Conservation (phyloP, 1,139 yeast species). For the Blastobotrys ciferrii region DNA sequence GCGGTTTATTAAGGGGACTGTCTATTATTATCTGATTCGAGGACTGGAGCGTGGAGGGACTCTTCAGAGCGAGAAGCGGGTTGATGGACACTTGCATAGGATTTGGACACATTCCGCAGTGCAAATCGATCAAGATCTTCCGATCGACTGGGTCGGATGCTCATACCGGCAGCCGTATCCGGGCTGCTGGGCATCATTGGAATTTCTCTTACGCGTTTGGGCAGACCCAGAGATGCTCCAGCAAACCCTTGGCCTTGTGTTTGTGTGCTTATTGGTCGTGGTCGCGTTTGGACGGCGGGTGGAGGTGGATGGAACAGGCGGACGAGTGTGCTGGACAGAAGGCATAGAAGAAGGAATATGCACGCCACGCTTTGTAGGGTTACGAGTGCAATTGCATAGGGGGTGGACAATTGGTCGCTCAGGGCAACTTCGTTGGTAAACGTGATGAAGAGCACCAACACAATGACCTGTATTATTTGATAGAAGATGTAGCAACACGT, state of each 20-base stretch:
- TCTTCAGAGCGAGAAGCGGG: background rate
- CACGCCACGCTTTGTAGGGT: background rate
- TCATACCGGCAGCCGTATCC: background rate
- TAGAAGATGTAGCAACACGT: background rate
- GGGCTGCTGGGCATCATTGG: conserved; percentile 9
- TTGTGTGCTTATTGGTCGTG: background rate
- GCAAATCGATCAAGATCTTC: background rate
- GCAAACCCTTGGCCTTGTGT: background rate
- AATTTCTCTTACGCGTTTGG: conserved; percentile 4
- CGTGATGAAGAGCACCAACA: background rate
- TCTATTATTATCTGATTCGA: background rate
- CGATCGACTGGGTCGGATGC: background rate
- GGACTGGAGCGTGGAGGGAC: conserved; percentile 1
- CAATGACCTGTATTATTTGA: background rate
- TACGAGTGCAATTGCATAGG: conserved; percentile 1
- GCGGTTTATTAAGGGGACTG: background rate
- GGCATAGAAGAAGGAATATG: background rate
- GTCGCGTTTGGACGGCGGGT: background rate
- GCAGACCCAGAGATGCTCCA: conserved; percentile 2
- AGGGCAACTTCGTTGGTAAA: background rate
- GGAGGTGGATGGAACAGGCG: background rate
- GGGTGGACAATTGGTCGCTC: background rate
- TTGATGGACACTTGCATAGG: conserved; percentile 1
- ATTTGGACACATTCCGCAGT: conserved; percentile 6
- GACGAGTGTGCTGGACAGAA: background rate